phyloP scores from a whole-genome alignment of 192 early-diverging fungal genomes.

The Jimgerdemannia flammicorona region DNA sequence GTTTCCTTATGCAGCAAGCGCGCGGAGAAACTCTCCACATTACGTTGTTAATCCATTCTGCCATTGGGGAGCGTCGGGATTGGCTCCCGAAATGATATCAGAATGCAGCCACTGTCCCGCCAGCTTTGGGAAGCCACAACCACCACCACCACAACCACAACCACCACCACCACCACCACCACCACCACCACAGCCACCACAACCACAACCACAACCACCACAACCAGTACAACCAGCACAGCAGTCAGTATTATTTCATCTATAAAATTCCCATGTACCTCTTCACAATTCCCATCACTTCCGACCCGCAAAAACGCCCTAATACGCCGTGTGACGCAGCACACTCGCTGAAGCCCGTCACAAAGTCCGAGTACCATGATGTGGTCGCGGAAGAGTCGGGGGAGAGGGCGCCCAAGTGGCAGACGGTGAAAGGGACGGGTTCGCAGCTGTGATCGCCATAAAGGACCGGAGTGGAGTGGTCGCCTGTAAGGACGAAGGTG shows the following conservation, averaged over 20 bases:
- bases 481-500: slow-evolving; percentile 25
- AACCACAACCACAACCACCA: too few species aligned
- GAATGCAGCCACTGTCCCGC: too few species aligned
- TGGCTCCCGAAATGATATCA: too few species aligned
- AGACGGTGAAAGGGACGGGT: slow-evolving; percentile 25
- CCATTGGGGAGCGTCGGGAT: too few species aligned
- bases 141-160: too few species aligned
- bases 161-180: too few species aligned
- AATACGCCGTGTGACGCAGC: slow-evolving; percentile 8
- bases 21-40: too few species aligned
- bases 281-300: slow-evolving; percentile 15
- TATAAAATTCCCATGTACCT: slow-evolving; percentile 6
- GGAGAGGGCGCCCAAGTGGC: neutral
- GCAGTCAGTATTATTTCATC: neutral
- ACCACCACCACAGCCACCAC: too few species aligned
- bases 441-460: slow-evolving; percentile 32
- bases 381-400: neutral
- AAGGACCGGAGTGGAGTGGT: slow-evolving; percentile 29
- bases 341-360: slow-evolving; percentile 14
- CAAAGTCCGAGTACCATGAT: slow-evolving; percentile 1
- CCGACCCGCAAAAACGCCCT: slow-evolving; percentile 20
- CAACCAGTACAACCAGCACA: too few species aligned
- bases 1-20: too few species aligned
- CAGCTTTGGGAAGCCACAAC: too few species aligned
- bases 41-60: too few species aligned